A percentile compares a stretch with the other conserved stretches of the same genome.
phyloP scores from a whole-genome alignment of 2,329 filamentous ascomycete species.

The Sporothrix curviconia region DNA sequence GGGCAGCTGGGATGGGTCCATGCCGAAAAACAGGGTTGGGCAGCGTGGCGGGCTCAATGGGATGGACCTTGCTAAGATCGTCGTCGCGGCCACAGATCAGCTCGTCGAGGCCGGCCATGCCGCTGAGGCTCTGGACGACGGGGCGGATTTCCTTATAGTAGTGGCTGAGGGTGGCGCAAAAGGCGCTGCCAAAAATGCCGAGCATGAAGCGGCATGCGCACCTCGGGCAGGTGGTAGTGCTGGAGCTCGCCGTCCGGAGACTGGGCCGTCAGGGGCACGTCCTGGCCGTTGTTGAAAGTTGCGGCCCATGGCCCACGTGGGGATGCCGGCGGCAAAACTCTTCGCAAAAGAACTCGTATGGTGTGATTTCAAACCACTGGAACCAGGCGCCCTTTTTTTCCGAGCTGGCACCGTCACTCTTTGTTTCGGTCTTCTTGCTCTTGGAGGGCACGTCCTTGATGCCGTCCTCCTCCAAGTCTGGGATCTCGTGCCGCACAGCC shows the following conservation, averaged over 20 bases:
- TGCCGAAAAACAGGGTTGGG: conserved; percentile 83
- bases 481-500: conserved; percentile 91
- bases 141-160: conserved; percentile 95
- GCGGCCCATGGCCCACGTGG: conserved; percentile 86
- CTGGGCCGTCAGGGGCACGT: conserved; percentile 42
- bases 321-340: conserved; percentile 86
- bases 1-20: conserved; percentile 66
- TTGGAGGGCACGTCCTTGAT: conserved; percentile 25
- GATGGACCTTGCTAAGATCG: conserved; percentile 85
- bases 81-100: conserved; percentile 77
- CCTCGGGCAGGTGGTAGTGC: conserved; percentile 65
- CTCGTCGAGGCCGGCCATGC: conserved; percentile 70
- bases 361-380: conserved; percentile 95
- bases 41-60: conserved; percentile 83
- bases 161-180: conserved; percentile 90
- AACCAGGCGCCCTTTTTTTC: conserved; percentile 75
- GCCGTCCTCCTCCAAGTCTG: conserved; percentile 43
- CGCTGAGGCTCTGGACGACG: conserved; percentile 64
- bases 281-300: conserved; percentile 68
- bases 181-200: conserved; percentile 94
- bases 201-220: conserved; percentile 77
- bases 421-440: conserved; percentile 35
- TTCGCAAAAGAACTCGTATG: conserved; percentile 93
- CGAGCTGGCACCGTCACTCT: too few relatives aligned
- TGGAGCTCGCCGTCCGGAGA: too few relatives aligned